These are phyloP conservation scores for Verticillium isaacii DNA, from an alignment of 2,329 filamentous ascomycete species.

Conservation along the genomic window DNA sequence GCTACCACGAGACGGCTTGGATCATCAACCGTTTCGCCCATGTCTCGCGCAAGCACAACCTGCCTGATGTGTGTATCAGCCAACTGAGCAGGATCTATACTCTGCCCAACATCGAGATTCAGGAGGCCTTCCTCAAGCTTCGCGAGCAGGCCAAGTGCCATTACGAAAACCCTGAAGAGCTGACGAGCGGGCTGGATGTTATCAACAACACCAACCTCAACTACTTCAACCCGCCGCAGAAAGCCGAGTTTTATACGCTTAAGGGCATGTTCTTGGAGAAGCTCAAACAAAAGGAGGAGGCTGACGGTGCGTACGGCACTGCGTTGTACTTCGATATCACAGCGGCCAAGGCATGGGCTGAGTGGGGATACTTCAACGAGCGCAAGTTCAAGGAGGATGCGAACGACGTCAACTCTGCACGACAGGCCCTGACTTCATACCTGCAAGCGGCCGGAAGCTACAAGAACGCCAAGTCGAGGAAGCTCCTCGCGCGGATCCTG, in stretches of 20 bases:
- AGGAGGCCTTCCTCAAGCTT: constrained; percentile 96
- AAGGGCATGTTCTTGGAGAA: constrained; percentile 99
- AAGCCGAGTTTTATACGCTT: constrained; percentile 97
- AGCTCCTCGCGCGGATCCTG: constrained; percentile 85
- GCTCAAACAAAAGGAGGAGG: constrained; percentile 82
- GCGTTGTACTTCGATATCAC: constrained; percentile 95
- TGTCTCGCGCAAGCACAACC: constrained; percentile 92
- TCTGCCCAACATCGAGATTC: constrained; percentile 97
- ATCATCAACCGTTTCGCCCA: constrained; percentile 99
- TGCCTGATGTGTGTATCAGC: constrained; percentile 95
- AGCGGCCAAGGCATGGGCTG: constrained; percentile 95
- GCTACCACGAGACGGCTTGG: constrained; percentile 98
- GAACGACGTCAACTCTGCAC: constrained; percentile 73
- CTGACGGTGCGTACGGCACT: constrained; percentile 89
- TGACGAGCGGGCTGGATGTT: constrained; percentile 89
- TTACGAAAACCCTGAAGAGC: constrained; percentile 90
- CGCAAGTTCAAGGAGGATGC: constrained; percentile 92
- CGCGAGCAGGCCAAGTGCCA: constrained; percentile 99
- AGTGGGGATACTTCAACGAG: constrained; percentile 99
- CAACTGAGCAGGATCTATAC: constrained; percentile 98
- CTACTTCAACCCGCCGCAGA: constrained; percentile 93
- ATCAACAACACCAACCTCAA: constrained; percentile 99
- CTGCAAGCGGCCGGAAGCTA: constrained; percentile 93
- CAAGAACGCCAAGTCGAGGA: constrained; percentile 94
- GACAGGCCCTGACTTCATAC: constrained; percentile 92